Evolutionary conservation across 164 flowering plant genomes (phyloP).

Genomic region (Vitis rotundifolia): DNA sequence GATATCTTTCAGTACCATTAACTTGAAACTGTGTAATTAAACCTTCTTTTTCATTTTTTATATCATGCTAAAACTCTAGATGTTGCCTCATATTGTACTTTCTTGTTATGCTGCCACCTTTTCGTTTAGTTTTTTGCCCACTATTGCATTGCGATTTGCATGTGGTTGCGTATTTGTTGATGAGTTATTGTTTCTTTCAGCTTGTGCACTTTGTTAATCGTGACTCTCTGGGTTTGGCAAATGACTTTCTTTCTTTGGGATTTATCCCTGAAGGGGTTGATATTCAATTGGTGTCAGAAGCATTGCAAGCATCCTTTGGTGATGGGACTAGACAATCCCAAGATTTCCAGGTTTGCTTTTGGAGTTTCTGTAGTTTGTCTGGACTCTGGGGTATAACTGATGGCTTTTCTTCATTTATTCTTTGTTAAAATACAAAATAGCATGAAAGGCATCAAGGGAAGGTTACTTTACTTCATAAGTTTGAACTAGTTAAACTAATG

Average conservation of each 20-base stretch:
- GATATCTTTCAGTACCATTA: too few species aligned
- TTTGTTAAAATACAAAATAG: not conserved
- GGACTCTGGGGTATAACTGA: not conserved
- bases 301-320: constrained; percentile 72
- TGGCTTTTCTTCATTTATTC: not conserved
- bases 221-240: constrained; percentile 91
- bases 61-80: not conserved
- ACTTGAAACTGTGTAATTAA: too few species aligned
- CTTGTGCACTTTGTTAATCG: constrained; percentile 98
- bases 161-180: constrained; percentile 15
- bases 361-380: not conserved
- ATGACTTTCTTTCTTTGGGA: constrained; percentile 95
- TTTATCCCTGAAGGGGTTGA: constrained; percentile 89
- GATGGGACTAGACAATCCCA: constrained; percentile 61
- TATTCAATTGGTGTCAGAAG: constrained; percentile 66
- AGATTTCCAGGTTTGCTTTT: constrained; percentile 79
- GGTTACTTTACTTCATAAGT: not conserved
- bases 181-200: constrained; percentile 49
- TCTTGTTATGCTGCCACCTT: not conserved
- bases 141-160: not conserved
- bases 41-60: not conserved
- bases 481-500: not conserved
- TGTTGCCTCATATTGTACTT: not conserved
- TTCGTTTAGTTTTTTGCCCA: not conserved
- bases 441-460: not conserved